Evolutionary conservation across 768 basidiomycete genomes (phyloP), one percentile per base, ranked within the genome.

Genomic region (Termitomyces sp.): DNA sequence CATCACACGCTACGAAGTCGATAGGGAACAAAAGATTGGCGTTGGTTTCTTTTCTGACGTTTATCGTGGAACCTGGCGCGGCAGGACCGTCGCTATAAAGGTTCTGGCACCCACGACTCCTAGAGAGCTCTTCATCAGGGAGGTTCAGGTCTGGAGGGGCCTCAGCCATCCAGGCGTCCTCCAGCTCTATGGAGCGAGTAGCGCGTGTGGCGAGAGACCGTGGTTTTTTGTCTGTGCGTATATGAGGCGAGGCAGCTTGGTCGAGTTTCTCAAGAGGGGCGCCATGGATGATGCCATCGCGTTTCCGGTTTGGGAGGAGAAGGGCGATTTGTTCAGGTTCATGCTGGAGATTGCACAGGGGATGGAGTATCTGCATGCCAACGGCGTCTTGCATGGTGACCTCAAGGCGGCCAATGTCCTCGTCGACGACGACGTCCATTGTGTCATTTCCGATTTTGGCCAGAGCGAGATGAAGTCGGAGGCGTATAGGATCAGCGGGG

Each of bases 161-260:
- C 76, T 94, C 10, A 71, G 69, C 54, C 91, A 92, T 63, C 77
- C 79, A 11, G 83, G 89, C 61, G 85, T 94, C 3, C 73, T 93
- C 43, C 79, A 82, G 60, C 76, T 94, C 25, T 85, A 81, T 59
- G 92, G 91, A 1, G 92, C 92, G 11, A 89, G 87, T 27, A 88
- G 85, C 62, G 78, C 88, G 0, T 74, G 76, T 8, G 81, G 82
- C 23, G 83, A 86, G 41, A 81, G 83, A 12, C 89, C 88, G 12
- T 91, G 84, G 83, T 90, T 88, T 72, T 79, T 89, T 50, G 89
- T 94, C 47, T 85, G 84, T 63, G 86, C 88, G 37, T 91, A 88
- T 67, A 76, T 81, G 70, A 71, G 79, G 59, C 75, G 86, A 39
- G 88, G 89, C 23, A 84, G 79, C 61, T 71, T 93, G 37, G 78